Conservation (phyloP, 345 rosid species). For the Populus euphratica region DNA sequence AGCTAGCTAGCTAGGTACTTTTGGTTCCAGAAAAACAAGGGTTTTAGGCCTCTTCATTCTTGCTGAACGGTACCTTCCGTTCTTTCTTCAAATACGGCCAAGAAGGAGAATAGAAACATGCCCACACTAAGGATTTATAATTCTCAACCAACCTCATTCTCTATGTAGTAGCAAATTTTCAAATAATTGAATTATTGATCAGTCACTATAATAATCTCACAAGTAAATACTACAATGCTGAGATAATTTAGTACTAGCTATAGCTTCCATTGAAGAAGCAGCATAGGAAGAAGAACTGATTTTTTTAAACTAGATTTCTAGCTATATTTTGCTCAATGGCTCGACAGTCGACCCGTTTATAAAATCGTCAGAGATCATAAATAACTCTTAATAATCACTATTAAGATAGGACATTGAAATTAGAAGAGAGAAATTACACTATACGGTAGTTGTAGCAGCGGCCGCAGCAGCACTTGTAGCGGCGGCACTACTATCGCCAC, state of each 20-base stretch:
- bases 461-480: neutral
- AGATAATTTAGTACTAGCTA: neutral
- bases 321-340: neutral
- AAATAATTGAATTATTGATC: neutral
- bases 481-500: neutral
- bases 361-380: constrained; percentile 1
- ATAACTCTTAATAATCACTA: constrained; percentile 18
- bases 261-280: neutral
- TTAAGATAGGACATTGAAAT: constrained; percentile 7
- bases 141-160: neutral
- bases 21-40: neutral
- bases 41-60: neutral
- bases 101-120: neutral
- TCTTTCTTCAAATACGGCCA: neutral
- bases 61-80: neutral
- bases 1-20: neutral
- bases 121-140: neutral
- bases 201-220: neutral
- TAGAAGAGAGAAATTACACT: neutral
- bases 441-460: constrained; percentile 27
- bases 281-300: neutral
- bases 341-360: neutral
- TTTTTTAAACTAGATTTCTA: neutral
- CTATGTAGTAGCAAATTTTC: neutral
- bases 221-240: neutral